Evolutionary conservation across 2,329 filamentous ascomycete genomes (phyloP).

Genomic region (Ramularia endophylla): DNA sequence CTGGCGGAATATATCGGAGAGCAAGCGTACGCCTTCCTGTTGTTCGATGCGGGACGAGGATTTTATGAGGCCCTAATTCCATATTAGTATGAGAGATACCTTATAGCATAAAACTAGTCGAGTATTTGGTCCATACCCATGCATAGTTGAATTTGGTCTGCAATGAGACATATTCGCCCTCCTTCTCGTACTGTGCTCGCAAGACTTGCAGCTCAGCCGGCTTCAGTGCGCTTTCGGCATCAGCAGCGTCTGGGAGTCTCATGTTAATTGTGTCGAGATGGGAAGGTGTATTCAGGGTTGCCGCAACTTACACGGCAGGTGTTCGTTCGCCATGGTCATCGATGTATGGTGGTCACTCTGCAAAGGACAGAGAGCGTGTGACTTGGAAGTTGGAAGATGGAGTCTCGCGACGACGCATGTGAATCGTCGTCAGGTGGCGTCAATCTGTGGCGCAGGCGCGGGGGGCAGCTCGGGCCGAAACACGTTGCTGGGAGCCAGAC

Average conservation of each 20-base stretch:
- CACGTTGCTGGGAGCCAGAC: conserved; percentile 2
- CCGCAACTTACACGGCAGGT: conserved; percentile 42
- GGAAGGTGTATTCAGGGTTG: neutral
- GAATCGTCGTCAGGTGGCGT: conserved; percentile 6
- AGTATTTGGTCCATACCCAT: too few relatives aligned
- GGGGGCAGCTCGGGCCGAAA: conserved; percentile 3
- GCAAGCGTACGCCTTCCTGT: conserved; percentile 21
- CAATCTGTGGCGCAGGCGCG: conserved; percentile 1
- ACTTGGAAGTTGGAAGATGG: conserved; percentile 3
- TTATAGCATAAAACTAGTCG: too few relatives aligned
- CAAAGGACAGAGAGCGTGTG: too few relatives aligned
- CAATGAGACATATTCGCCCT: conserved; percentile 92
- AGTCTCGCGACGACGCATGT: conserved; percentile 10
- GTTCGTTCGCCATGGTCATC: conserved; percentile 36
- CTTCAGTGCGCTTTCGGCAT: conserved; percentile 93
- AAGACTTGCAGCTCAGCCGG: conserved; percentile 88
- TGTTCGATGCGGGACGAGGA: conserved; percentile 68
- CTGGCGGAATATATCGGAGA: conserved; percentile 70
- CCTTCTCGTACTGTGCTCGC: conserved; percentile 91
- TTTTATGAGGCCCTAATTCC: conserved; percentile 93
- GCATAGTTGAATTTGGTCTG: conserved; percentile 99
- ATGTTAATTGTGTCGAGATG: conserved; percentile 24
- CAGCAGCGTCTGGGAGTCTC: conserved; percentile 71
- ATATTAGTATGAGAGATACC: neutral
- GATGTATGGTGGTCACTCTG: neutral